phyloP scores from a whole-genome alignment of 257 asterid genomes.

The Parsonsia alboflavescens region DNA sequence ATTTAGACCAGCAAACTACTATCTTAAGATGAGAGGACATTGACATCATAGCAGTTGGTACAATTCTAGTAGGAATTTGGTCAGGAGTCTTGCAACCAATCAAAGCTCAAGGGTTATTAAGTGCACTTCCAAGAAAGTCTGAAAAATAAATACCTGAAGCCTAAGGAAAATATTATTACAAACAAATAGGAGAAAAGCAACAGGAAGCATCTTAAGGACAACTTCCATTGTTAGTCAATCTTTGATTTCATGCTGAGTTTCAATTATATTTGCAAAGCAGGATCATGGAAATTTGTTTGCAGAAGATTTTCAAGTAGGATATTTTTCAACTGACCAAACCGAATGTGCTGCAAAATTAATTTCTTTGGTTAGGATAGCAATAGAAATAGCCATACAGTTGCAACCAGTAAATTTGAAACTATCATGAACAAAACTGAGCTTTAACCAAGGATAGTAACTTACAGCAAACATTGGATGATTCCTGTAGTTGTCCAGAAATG shows the following conservation, averaged over 20 bases:
- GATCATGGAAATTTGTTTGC: neutral
- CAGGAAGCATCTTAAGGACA: neutral
- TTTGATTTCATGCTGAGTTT: neutral
- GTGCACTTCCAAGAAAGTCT: neutral
- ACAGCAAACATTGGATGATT: constrained; percentile 96
- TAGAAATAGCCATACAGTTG: neutral
- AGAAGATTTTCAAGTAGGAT: neutral
- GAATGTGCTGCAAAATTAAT: neutral
- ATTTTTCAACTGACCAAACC: neutral
- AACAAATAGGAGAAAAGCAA: neutral
- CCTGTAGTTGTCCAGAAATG: constrained; percentile 95
- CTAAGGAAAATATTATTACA: neutral
- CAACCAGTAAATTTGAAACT: neutral
- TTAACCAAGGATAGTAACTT: constrained; percentile 30
- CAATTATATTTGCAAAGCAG: neutral
- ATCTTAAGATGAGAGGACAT: neutral
- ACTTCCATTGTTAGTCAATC: neutral
- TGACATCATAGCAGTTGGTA: neutral
- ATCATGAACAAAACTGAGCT: neutral
- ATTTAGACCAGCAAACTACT: neutral
- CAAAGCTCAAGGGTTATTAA: neutral
- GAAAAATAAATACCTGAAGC: neutral
- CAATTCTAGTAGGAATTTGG: neutral
- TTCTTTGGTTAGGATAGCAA: neutral
- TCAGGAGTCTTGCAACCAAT: neutral